Evolutionary conservation across 805 yeast genomes (phyloP).

Genomic region (Metschnikowia koreensis): DNA sequence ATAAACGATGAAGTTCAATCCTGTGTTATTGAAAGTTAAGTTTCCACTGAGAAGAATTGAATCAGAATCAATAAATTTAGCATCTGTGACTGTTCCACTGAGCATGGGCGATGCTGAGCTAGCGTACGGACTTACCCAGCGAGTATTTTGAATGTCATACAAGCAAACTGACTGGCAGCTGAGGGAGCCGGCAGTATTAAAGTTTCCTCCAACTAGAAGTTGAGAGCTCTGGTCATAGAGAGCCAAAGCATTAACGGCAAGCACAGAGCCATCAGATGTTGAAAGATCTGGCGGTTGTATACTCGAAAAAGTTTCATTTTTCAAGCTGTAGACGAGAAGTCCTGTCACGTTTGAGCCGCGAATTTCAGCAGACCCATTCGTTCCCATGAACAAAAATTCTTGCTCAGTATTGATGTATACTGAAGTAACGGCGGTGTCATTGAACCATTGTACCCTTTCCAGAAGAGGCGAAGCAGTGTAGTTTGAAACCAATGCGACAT

Average conservation of each 20-base stretch:
- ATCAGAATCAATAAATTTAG: conserved; percentile 44
- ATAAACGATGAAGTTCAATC: conserved; percentile 50
- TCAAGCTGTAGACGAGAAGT: conserved; percentile 52
- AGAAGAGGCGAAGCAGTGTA: conserved; percentile 19
- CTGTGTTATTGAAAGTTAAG: conserved; percentile 39
- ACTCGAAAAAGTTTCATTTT: conserved; percentile 36
- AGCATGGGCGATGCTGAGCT: conserved; percentile 24
- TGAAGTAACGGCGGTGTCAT: conserved; percentile 25
- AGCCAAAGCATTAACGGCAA: conserved; percentile 36
- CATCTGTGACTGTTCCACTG: conserved; percentile 48
- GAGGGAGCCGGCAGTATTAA: conserved; percentile 54
- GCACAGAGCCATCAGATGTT: conserved; percentile 41
- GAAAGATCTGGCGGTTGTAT: conserved; percentile 51
- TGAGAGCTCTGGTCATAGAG: conserved; percentile 30
- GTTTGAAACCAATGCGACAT: conserved; percentile 32
- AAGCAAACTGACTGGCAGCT: conserved; percentile 66
- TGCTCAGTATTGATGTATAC: conserved; percentile 36
- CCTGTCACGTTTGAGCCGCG: conserved; percentile 35
- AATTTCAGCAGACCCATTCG: conserved; percentile 35
- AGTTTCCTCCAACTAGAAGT: conserved; percentile 73
- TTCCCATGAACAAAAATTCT: conserved; percentile 44
- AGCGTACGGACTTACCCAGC: conserved; percentile 52
- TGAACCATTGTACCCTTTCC: conserved; percentile 27
- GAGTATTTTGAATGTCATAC: conserved; percentile 50
- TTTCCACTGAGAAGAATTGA: conserved; percentile 51